Evolutionary conservation across 2,329 filamentous ascomycete species (phyloP), one percentile per base, ranked within the genome.

Genomic region (Ophiocordyceps polyrhachis-furcata): DNA sequence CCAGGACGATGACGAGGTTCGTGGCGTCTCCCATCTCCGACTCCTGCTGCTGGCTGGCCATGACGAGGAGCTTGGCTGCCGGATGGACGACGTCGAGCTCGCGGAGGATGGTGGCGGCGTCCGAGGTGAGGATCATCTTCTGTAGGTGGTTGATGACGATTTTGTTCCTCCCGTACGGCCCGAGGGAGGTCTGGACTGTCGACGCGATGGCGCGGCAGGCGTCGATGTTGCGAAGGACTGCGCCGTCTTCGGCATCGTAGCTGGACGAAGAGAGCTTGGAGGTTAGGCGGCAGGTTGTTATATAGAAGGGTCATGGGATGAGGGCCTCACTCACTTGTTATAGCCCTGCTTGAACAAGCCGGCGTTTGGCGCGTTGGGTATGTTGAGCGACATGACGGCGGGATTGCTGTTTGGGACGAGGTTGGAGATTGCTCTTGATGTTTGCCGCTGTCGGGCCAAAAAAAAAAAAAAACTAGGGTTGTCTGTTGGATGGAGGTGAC

Each of bases 81-180:
- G 93, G 91, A 69, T 98, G 91, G 46, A 98, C 88, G 50, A 98
- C 91, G 59, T 98, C 91, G 63, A 98, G 79, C 69, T 98, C 93
- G 58, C 87, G 82, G 55, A 98, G 75, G 61, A 98, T 98, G 40
- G 91, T 96, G 52, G 91, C 91, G 52, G 91, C 91, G 61, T 98
- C 91, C 49, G 88, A 96, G 55, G 93, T 98, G 52, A 98, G 73
- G 56, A 95, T 93, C 91, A 98, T 95, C 74, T 98, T 98, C 66
- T 94, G 86, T 50, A 98, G 74, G 69, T 98, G 93, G 73, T 98
- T 98, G 73, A 98, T 96, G 69, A 98, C 86, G 60, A 98, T 88
- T 72, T 98, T 98, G 74, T 98, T 98, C 66, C 91, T 84, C 58
- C 91, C 91, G 66, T 94, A 95, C 48, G 91, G 91, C 44, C 91